Evolutionary conservation across 805 yeast genomes (phyloP).

Genomic region (Schizosaccharomyces pombe): ASM294v3 CU329670.1:1794001-1794500

Average conservation of each 20-base stretch:
- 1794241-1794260: not conserved
- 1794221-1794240: not conserved
- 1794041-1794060: constrained; percentile 7
- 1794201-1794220: not conserved
- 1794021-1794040: not conserved
- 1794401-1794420: not conserved
- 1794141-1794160: constrained; percentile 8
- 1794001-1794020: not conserved
- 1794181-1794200: constrained; percentile 4
- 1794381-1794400: not conserved
- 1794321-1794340: no score
- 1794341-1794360: not conserved
- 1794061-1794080: constrained; percentile 7
- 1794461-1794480: not conserved
- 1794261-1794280: not conserved
- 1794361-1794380: not conserved
- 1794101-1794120: constrained; percentile 6
- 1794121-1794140: constrained; percentile 5
- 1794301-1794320: no score
- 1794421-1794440: not conserved
- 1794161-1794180: constrained; percentile 6
- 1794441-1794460: not conserved
- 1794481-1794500: not conserved
- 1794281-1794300: no score
- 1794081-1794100: constrained; percentile 7